A percentile compares a stretch with the other conserved stretches of the same genome.
phyloP scores from a whole-genome alignment of 1,284 basidiomycete genomes.

The Leccinum griseonigrum region DNA sequence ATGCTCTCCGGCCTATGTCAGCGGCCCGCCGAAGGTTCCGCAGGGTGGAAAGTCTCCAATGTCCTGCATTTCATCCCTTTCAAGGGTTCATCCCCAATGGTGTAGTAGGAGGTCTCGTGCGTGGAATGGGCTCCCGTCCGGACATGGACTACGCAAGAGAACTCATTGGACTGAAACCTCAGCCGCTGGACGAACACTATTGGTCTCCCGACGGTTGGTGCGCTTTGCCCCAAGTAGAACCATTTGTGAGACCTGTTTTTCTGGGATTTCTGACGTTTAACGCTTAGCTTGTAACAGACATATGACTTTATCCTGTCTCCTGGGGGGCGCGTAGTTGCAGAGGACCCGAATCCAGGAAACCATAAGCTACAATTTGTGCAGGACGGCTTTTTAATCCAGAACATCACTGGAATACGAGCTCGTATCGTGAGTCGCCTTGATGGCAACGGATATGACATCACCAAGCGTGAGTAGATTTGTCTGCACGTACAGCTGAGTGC shows the following conservation, averaged over 20 bases:
- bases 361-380: conserved; percentile 61
- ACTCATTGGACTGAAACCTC: conserved; percentile 53
- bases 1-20: conserved; percentile 56
- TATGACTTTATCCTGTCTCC: conserved; percentile 79
- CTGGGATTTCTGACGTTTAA: conserved; percentile 6
- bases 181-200: conserved; percentile 47
- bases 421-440: conserved; percentile 78
- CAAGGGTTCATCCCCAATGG: conserved; percentile 34
- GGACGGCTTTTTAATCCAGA: conserved; percentile 74
- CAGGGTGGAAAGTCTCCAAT: conserved; percentile 65
- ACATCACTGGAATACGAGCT: conserved; percentile 74
- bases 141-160: conserved; percentile 80
- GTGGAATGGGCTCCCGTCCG: conserved; percentile 65
- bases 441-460: conserved; percentile 82
- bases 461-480: conserved; percentile 58
- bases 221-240: conserved; percentile 62
- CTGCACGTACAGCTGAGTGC: neutral
- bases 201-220: conserved; percentile 77
- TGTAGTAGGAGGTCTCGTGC: conserved; percentile 44
- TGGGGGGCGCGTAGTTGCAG: conserved; percentile 49
- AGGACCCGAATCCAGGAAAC: conserved; percentile 67
- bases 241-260: conserved; percentile 54
- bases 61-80: conserved; percentile 64
- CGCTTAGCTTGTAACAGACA: conserved; percentile 41
- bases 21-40: conserved; percentile 59